Evolutionary conservation across 1,284 basidiomycete genomes (phyloP), one percentile per base, ranked within the genome.

Genomic region (Sparassis latifolia): DNA sequence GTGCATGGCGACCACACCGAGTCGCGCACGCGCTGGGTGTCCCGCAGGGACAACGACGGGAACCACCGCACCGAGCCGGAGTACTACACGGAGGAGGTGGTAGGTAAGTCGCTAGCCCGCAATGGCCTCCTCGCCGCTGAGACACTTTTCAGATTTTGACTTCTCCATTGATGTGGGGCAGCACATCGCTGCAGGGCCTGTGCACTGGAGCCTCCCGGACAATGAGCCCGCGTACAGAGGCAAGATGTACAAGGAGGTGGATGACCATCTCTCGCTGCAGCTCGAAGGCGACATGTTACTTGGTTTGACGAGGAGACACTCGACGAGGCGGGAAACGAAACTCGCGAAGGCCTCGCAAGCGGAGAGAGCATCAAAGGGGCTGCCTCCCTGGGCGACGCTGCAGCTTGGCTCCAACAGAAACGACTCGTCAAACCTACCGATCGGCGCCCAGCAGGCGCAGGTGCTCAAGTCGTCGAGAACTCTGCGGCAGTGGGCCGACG

Each of bases 401-500:
- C 42, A 38, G 10, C 20, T 20, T 20, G 30, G 35, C 35, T 9
- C 10, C 7, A 32, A 37, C 12, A 41, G 41, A 28, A 44, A 33
- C 37, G 29, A 30, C 31, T 47, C 42, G 1, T 33, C 12, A 4
- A 39, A 30, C 2, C n/a, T 44, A 6, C 43, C 29, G 3, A 47
- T 41, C 10, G 48, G 43, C 10, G 29, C 40, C n/a, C 41, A 49
- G 10, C 42, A 52, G 10, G 44, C 48, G 2, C 48, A 52, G 10
- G 59, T 65, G 5, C 62, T 77, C 42, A 67, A 66, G 50, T 78
- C 78, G 1, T 79, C 79, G 12, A 76, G 72, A 66, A 74, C 78
- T 1, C 60, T 86, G 43, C 72, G 80, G 20, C 71, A 79, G 49
- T 89, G 86, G 86, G 84, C 84, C 27, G 81, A 87, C 58, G 77